phyloP scores from a whole-genome alignment of 768 basidiomycete species.

The Amanita brunnescens region DNA sequence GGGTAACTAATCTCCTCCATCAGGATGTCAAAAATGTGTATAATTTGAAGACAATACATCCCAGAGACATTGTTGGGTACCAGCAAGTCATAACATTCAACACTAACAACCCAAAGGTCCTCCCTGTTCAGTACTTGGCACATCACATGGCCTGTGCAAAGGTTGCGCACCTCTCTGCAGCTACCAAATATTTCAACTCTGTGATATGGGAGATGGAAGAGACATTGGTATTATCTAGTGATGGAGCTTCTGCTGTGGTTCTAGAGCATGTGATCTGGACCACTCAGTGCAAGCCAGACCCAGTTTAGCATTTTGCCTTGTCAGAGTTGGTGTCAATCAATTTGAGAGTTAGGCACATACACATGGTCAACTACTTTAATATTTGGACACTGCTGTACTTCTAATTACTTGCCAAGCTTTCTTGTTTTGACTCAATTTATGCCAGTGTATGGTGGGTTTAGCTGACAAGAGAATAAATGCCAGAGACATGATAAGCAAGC shows the following conservation, averaged over 20 bases:
- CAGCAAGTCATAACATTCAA: constrained; percentile 3
- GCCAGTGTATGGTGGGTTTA: too few relatives aligned
- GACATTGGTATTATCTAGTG: constrained; percentile 9
- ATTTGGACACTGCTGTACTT: background rate
- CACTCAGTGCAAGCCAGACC: background rate
- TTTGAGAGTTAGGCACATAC: background rate
- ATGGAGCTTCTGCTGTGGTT: constrained; percentile 12
- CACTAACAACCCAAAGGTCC: background rate
- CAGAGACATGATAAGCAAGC: too few relatives aligned
- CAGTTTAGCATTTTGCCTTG: background rate
- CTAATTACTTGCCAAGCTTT: background rate
- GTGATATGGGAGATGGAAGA: constrained; percentile 19
- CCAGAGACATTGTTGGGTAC: background rate
- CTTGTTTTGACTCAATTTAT: too few relatives aligned
- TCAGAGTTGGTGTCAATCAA: background rate
- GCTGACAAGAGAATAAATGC: too few relatives aligned
- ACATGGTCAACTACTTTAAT: background rate
- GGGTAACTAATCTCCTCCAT: background rate
- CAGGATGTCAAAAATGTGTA: constrained; percentile 2
- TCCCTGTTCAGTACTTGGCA: constrained; percentile 20
- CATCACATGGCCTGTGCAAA: constrained; percentile 27
- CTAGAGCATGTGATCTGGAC: constrained; percentile 8
- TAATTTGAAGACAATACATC: background rate
- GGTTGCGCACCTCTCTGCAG: constrained; percentile 29
- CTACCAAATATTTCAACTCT: constrained; percentile 20